Conservation (phyloP, 768 basidiomycete genomes). For the Boletus sp. region DNA sequence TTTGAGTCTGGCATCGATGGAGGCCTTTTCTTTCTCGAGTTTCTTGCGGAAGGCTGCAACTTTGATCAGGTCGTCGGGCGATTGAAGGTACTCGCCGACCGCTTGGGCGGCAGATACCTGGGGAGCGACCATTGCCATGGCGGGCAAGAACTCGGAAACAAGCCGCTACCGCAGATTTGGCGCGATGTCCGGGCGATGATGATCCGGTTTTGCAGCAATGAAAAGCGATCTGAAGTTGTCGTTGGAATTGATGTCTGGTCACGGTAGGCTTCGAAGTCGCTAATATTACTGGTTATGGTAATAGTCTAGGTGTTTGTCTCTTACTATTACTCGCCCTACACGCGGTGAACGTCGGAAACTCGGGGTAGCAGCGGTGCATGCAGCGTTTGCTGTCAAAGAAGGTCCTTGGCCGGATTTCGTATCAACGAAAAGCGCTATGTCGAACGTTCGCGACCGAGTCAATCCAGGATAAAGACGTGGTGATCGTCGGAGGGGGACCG, state of each 20-base stretch:
- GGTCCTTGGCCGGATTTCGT: background rate
- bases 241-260: too few relatives aligned
- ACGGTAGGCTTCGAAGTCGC: too few relatives aligned
- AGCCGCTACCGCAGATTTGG: too few relatives aligned
- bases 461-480: slow-evolving; percentile 70
- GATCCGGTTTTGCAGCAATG: too few relatives aligned
- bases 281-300: too few relatives aligned
- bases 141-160: background rate
- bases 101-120: slow-evolving; percentile 79
- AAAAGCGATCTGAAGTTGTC: too few relatives aligned
- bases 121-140: slow-evolving; percentile 45
- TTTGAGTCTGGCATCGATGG: slow-evolving; percentile 87
- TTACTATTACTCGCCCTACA: too few relatives aligned
- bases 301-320: too few relatives aligned
- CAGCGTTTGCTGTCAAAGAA: slow-evolving; percentile 7
- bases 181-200: too few relatives aligned
- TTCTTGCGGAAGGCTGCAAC: slow-evolving; percentile 88
- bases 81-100: slow-evolving; percentile 86
- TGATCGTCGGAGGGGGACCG: slow-evolving; percentile 94
- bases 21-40: slow-evolving; percentile 93
- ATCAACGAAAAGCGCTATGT: background rate
- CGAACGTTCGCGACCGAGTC: slow-evolving; percentile 20
- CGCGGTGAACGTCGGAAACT: too few relatives aligned
- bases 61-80: slow-evolving; percentile 91
- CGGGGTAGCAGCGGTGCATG: background rate